Conservation (phyloP, 129 eudicot species). For the Helichrysum umbraculigerum region DNA sequence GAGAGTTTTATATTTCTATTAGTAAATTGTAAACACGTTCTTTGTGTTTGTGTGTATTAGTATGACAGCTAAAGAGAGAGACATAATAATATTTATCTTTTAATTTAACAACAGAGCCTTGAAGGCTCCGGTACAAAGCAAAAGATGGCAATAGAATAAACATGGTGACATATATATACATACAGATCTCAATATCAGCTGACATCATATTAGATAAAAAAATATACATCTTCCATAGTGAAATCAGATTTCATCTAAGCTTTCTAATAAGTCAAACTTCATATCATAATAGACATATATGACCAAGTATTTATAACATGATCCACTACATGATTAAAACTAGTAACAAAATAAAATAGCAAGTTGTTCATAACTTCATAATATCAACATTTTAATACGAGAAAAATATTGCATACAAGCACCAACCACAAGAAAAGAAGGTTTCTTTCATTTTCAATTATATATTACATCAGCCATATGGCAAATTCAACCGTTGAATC, state of each 20-base stretch:
- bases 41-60: neutral
- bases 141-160: slow-evolving; percentile 13
- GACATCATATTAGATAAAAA: neutral
- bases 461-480: slow-evolving; percentile 1
- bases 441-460: neutral
- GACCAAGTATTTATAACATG: neutral
- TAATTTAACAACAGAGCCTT: slow-evolving; percentile 21
- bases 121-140: slow-evolving; percentile 20
- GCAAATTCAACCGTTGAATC: slow-evolving; percentile 5
- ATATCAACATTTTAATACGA: neutral
- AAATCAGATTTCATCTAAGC: neutral
- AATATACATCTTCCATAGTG: slow-evolving; percentile 1
- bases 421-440: neutral
- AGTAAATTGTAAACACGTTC: neutral
- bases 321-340: neutral
- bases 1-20: neutral
- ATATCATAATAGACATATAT: neutral
- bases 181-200: slow-evolving; percentile 16
- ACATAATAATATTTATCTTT: neutral
- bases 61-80: slow-evolving; percentile 21
- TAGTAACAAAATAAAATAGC: no score
- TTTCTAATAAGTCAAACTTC: slow-evolving; percentile 9
- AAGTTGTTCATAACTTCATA: neutral
- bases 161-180: neutral
- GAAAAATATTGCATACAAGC: neutral